Evolutionary conservation across 2,329 filamentous ascomycete genomes (phyloP), one percentile per base, ranked within the genome.

Genomic region (Alternaria triticimaculans): DNA sequence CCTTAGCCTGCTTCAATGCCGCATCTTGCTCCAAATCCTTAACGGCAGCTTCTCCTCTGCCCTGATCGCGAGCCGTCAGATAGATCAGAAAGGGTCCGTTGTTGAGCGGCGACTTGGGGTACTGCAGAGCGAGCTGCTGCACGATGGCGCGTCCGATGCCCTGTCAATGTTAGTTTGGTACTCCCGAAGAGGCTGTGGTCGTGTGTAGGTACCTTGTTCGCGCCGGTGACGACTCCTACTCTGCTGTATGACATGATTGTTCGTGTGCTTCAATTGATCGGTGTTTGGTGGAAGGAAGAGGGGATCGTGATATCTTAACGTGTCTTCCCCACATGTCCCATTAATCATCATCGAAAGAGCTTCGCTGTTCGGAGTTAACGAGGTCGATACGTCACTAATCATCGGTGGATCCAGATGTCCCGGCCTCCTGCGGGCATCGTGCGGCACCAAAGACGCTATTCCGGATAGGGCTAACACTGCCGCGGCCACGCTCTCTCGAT

Each of bases 191-290:
- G 33, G 21, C 46, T 20, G 37, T 45, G 9, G n/a, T 7, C 26
- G 28, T 30, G 25, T 30, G 69, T 51, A 28, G 67, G 46, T 60
- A 76, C 84, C 71, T 86, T 87, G 75, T 87, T 87, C 15, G 84
- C 85, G 54, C 86, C 85, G 1, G 85, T 87, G 0, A 87, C 85
- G 62, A 84, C 82, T 54, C 83, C 85, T n/a, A 87, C 74, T 63
- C 82, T 72, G 58, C 57, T 72, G 58, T 77, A 77, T 25, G 76
- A 65, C 72, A 78, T 78, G 33, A n/a, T 57, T 44, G 18, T 14
- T 58, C 5, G 15, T 57, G 1, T 54, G 25, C 15, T 51, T 44
- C 45, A 46, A 11, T 26, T 5, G 12, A 21, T 26, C 21, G 23
- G 41, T 20, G 28, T 25, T 26, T 14, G 45, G 21, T 44, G 9